Evolutionary conservation across 2,329 filamentous ascomycete species (phyloP).

Genomic region (Westerdykella aurantiaca): DNA sequence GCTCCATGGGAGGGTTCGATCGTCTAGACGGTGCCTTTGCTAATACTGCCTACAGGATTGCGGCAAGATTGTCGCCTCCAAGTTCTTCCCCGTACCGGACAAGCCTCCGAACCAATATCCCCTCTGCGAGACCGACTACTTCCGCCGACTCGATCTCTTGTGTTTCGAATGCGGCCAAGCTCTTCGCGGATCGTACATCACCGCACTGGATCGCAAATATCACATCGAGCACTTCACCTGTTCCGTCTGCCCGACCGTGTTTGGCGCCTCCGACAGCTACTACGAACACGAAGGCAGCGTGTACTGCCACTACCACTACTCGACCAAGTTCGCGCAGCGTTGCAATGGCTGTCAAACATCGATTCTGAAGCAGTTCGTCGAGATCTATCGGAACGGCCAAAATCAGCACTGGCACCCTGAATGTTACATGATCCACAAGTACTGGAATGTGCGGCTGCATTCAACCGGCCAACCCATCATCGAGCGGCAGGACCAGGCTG

Average conservation of each 20-base stretch:
- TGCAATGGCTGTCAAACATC: conserved; percentile 97
- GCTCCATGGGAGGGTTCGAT: conserved; percentile 12
- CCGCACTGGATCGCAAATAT: conserved; percentile 93
- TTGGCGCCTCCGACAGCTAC: conserved; percentile 96
- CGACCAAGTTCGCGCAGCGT: conserved; percentile 89
- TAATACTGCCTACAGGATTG: conserved; percentile 67
- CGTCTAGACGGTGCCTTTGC: conserved; percentile 3
- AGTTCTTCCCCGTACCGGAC: conserved; percentile 96
- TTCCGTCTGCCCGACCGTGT: conserved; percentile 94
- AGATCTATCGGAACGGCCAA: conserved; percentile 95
- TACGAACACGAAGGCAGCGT: conserved; percentile 96
- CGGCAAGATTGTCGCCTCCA: conserved; percentile 92
- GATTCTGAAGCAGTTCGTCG: conserved; percentile 97
- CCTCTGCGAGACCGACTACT: conserved; percentile 96
- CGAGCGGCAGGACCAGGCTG: conserved; percentile 25
- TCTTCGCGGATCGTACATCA: conserved; percentile 94
- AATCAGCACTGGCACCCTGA: conserved; percentile 99
- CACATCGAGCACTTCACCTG: conserved; percentile 98
- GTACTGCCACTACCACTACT: conserved; percentile 98
- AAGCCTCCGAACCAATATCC: conserved; percentile 87
- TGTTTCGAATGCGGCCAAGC: conserved; percentile 91
- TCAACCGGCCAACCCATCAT: conserved; percentile 38
- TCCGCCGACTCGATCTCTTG: conserved; percentile 80
- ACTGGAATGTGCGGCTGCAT: conserved; percentile 90
- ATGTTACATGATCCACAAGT: conserved; percentile 99